These are phyloP conservation scores for Atalantia buxifolia DNA, from an alignment of 345 rosid genomes.

Conservation along the genomic window DNA sequence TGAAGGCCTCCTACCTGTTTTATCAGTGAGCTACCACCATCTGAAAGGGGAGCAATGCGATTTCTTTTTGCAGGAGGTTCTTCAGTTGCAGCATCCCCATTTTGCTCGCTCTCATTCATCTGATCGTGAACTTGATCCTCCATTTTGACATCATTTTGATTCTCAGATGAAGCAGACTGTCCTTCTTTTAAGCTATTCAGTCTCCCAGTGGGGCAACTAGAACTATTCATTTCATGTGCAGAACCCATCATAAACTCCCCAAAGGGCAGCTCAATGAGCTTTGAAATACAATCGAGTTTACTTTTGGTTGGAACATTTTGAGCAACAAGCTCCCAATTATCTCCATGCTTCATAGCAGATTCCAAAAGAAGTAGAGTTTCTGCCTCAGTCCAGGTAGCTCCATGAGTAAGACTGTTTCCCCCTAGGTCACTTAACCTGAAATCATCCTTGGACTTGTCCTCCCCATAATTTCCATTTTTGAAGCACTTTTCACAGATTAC, in stretches of 20 bases:
- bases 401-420: slow-evolving; percentile 17
- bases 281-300: slow-evolving; percentile 75
- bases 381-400: slow-evolving; percentile 75
- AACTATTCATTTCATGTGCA: slow-evolving; percentile 31
- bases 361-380: slow-evolving; percentile 81
- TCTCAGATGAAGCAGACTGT: slow-evolving; percentile 29
- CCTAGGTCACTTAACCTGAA: slow-evolving; percentile 43
- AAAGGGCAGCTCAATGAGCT: slow-evolving; percentile 86
- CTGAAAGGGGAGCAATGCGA: slow-evolving; percentile 36
- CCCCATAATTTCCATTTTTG: slow-evolving; percentile 53
- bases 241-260: slow-evolving; percentile 64
- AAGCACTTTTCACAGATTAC: slow-evolving; percentile 64
- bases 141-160: slow-evolving; percentile 22
- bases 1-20: slow-evolving; percentile 51
- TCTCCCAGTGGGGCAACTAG: slow-evolving; percentile 19
- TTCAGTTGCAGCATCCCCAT: slow-evolving; percentile 38
- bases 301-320: slow-evolving; percentile 69
- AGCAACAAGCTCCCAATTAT: slow-evolving; percentile 93
- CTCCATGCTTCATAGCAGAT: slow-evolving; percentile 72
- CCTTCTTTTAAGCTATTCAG: slow-evolving; percentile 24
- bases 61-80: slow-evolving; percentile 59
- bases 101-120: slow-evolving; percentile 28
- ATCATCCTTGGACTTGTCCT: slow-evolving; percentile 52
- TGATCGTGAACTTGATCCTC: slow-evolving; percentile 34
- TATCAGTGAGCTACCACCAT: slow-evolving; percentile 59